Evolutionary conservation across 2,329 filamentous ascomycete genomes (phyloP).

Genomic region (Penicillium brasilianum): DNA sequence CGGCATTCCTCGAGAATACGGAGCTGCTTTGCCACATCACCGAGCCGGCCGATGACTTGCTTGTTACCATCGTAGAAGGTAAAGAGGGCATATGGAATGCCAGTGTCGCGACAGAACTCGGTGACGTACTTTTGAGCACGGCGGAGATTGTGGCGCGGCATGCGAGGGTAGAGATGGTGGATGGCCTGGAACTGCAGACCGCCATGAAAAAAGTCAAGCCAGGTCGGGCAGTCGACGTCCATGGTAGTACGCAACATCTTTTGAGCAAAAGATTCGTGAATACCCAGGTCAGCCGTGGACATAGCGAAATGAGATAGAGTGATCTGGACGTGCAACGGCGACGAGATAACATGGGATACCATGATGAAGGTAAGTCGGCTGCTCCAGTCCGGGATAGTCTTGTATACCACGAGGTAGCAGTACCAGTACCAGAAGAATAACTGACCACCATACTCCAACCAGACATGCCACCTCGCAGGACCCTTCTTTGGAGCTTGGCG

Average conservation of each 20-base stretch:
- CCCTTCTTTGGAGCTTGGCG: conserved; percentile 75
- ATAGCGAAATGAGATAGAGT: conserved; percentile 92
- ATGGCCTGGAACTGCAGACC: conserved; percentile 89
- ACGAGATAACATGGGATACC: conserved; percentile 78
- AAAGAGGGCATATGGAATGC: conserved; percentile 83
- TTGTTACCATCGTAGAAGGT: conserved; percentile 85
- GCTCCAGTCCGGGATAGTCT: conserved; percentile 69
- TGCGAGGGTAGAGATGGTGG: conserved; percentile 81
- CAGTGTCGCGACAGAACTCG: conserved; percentile 80
- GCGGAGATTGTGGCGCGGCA: conserved; percentile 84
- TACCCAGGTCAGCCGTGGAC: conserved; percentile 85
- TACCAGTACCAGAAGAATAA: conserved; percentile 86
- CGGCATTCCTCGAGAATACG: conserved; percentile 78
- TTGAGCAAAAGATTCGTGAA: conserved; percentile 84
- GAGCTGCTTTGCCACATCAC: conserved; percentile 79
- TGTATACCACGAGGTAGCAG: conserved; percentile 80
- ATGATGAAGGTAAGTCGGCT: conserved; percentile 76
- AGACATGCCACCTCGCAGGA: conserved; percentile 81
- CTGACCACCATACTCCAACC: conserved; percentile 77
- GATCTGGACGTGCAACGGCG: conserved; percentile 86
- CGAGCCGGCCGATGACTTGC: conserved; percentile 75
- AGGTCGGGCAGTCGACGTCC: conserved; percentile 86
- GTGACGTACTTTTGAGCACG: conserved; percentile 74
- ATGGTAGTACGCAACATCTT: conserved; percentile 92
- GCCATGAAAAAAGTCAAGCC: conserved; percentile 89